Percentiles rank a stretch among this genome's conserved stretches.
Evolutionary conservation across 805 yeast species (phyloP).

Genomic region (Myxozyma kluyveri): DNA sequence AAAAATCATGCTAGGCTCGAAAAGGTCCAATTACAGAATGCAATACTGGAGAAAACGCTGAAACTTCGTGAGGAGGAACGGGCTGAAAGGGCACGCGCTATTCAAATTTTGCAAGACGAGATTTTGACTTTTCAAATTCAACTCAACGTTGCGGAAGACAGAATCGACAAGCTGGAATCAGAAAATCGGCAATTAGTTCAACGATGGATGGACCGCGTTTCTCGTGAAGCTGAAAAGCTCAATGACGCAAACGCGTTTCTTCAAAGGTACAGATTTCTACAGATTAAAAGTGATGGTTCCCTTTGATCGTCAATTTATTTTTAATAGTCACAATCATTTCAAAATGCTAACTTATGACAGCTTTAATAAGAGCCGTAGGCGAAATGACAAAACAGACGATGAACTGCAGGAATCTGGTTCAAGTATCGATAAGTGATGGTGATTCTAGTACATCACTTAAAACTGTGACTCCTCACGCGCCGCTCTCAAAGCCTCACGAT

Average conservation of each 20-base stretch:
- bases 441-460: too few relatives aligned
- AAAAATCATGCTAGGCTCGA: background rate
- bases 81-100: conserved; percentile 51
- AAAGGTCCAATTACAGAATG: conserved; percentile 13
- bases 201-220: conserved; percentile 60
- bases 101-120: conserved; percentile 66
- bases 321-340: background rate
- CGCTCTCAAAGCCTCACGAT: conserved; percentile 29
- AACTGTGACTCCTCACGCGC: background rate
- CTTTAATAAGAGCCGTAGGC: background rate
- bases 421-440: too few relatives aligned
- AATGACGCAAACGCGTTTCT: conserved; percentile 48
- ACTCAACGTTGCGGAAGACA: conserved; percentile 45
- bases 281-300: too few relatives aligned
- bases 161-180: conserved; percentile 40
- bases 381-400: too few relatives aligned
- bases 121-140: conserved; percentile 60
- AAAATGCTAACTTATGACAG: background rate
- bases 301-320: background rate
- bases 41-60: conserved; percentile 29
- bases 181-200: conserved; percentile 54
- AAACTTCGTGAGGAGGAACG: conserved; percentile 33
- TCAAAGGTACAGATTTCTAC: conserved; percentile 26
- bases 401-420: too few relatives aligned
- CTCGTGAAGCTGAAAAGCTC: conserved; percentile 57